Percentiles rank a stretch among this genome's conserved stretches.
Evolutionary conservation across 2,329 filamentous ascomycete genomes (phyloP).

Genomic region (Cryphonectria nitschkei): DNA sequence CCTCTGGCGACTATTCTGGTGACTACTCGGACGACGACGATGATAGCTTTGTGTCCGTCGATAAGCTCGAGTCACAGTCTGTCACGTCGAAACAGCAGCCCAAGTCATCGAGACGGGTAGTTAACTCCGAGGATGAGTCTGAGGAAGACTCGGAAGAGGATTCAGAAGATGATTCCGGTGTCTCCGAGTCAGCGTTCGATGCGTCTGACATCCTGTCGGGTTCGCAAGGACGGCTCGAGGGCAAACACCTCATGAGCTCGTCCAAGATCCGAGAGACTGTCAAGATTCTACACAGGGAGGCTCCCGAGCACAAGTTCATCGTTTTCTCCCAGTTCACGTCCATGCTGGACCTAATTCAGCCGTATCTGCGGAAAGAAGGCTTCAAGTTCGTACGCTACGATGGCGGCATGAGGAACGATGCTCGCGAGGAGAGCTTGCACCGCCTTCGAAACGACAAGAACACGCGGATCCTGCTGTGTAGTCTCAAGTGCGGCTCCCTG

Average conservation of each 20-base stretch:
- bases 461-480: constrained; percentile 86
- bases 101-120: constrained; percentile 30
- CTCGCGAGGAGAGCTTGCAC: constrained; percentile 82
- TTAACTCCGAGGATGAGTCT: constrained; percentile 41
- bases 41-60: constrained; percentile 43
- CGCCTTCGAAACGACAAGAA: constrained; percentile 73
- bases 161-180: constrained; percentile 34
- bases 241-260: constrained; percentile 63
- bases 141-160: constrained; percentile 28
- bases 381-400: constrained; percentile 90
- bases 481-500: constrained; percentile 88
- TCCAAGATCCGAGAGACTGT: constrained; percentile 91
- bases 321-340: constrained; percentile 98
- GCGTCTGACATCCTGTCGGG: constrained; percentile 16
- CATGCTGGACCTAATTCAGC: constrained; percentile 95
- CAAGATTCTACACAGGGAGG: constrained; percentile 78
- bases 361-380: constrained; percentile 76
- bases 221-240: constrained; percentile 11
- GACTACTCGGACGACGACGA: constrained; percentile 37
- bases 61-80: constrained; percentile 41
- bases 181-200: constrained; percentile 47
- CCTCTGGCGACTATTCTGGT: constrained; percentile 33
- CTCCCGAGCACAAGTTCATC: constrained; percentile 88
- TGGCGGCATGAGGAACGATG: constrained; percentile 91
- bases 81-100: constrained; percentile 39